Percentiles rank a stretch among this genome's conserved stretches.
These are phyloP conservation scores for Centaurea solstitialis DNA, from an alignment of 129 eudicot genomes.

Conservation along the genomic window DNA sequence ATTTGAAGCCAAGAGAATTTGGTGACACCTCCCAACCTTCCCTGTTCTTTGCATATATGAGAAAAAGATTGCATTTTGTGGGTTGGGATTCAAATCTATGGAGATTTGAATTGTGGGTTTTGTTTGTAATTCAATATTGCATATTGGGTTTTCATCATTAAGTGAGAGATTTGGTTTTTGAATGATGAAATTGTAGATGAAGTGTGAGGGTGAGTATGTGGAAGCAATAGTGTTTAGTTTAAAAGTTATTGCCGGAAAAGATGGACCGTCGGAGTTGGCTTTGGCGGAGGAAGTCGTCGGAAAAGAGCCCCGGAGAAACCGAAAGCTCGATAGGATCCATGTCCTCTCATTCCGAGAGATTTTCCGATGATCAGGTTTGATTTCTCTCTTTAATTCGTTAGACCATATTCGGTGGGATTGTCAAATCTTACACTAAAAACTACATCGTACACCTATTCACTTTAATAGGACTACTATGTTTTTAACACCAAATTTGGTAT, in stretches of 20 bases:
- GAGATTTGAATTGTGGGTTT: constrained; percentile 16
- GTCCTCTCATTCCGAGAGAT: constrained; percentile 37
- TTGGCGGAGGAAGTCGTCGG: constrained; percentile 41
- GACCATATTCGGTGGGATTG: neutral
- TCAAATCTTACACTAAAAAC: neutral
- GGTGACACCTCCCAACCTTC: neutral
- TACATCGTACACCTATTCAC: neutral
- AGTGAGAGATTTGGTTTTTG: constrained; percentile 10
- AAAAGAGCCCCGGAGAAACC: constrained; percentile 36
- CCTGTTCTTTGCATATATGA: constrained; percentile 15
- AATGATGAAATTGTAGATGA: constrained; percentile 33
- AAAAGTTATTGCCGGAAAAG: constrained; percentile 13
- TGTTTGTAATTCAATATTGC: constrained; percentile 11
- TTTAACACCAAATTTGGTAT: neutral
- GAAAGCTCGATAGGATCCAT: constrained; percentile 29
- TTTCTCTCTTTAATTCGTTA: neutral
- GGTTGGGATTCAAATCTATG: neutral
- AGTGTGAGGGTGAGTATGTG: constrained; percentile 32
- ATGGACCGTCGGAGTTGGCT: constrained; percentile 51
- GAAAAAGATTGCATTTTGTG: constrained; percentile 8
- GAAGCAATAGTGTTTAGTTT: neutral
- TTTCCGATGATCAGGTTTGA: constrained; percentile 37
- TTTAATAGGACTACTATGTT: neutral
- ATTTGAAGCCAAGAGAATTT: neutral
- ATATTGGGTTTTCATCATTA: constrained; percentile 22